Evolutionary conservation across 306 rosid genomes (phyloP).

Genomic region (Canavalia ensiformis): DNA sequence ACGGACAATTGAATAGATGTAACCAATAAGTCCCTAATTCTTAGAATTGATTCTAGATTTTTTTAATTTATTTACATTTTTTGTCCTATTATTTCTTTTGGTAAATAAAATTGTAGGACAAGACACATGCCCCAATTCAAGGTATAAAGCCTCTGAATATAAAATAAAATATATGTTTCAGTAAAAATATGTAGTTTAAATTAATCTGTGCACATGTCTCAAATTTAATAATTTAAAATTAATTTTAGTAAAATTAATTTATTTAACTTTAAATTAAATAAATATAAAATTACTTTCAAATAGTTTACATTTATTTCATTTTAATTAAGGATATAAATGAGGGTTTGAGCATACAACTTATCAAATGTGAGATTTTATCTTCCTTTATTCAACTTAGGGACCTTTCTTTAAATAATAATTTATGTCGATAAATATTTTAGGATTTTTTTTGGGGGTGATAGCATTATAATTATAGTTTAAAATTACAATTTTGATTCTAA

Average conservation of each 20-base stretch:
- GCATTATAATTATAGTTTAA: too few species aligned
- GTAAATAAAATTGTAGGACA: not conserved
- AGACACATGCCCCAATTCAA: not conserved
- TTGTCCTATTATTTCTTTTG: not conserved
- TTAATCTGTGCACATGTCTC: too few species aligned
- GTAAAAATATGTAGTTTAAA: too few species aligned
- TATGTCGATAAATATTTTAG: not conserved
- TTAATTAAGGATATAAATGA: too few species aligned
- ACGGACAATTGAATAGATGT: slow-evolving; percentile 1
- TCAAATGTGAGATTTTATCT: not conserved
- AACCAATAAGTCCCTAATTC: not conserved
- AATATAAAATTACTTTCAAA: too few species aligned
- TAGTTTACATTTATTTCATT: not conserved
- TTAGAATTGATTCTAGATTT: not conserved
- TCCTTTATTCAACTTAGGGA: not conserved
- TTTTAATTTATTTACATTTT: not conserved
- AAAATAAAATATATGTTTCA: too few species aligned
- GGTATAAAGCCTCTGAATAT: not conserved
- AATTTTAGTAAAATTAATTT: too few species aligned
- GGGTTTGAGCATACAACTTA: not conserved
- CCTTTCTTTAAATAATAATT: not conserved
- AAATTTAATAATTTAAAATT: too few species aligned
- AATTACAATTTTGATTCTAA: too few species aligned
- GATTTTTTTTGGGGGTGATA: not conserved
- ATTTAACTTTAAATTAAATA: too few species aligned